These are phyloP conservation scores for Talaromyces verruculosus DNA, from an alignment of 2,329 filamentous ascomycete genomes.

Conservation along the genomic window DNA sequence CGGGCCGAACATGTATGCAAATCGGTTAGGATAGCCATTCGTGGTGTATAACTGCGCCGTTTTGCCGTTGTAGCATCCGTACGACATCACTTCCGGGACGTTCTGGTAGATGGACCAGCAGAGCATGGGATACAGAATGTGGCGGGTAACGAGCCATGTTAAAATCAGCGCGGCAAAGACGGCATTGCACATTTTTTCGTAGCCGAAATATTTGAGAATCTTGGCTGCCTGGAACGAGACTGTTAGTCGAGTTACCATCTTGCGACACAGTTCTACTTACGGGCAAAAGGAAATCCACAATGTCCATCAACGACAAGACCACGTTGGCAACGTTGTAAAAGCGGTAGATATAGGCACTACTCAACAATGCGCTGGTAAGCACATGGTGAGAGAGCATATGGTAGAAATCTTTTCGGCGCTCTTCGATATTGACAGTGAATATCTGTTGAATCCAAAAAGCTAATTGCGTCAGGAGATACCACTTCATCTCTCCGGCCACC, in stretches of 20 bases:
- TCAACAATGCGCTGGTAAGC: slow-evolving; percentile 79
- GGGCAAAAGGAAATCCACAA: slow-evolving; percentile 84
- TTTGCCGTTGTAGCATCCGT: slow-evolving; percentile 68
- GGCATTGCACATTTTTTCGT: slow-evolving; percentile 72
- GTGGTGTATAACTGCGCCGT: slow-evolving; percentile 37
- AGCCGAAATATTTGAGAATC: slow-evolving; percentile 86
- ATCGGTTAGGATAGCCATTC: slow-evolving; percentile 44
- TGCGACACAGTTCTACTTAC: slow-evolving; percentile 53
- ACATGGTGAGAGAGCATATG: slow-evolving; percentile 97
- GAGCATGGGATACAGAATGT: slow-evolving; percentile 74
- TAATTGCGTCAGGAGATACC: slow-evolving; percentile 86
- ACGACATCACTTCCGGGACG: slow-evolving; percentile 60
- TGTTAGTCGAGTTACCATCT: background rate
- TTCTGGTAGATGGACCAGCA: slow-evolving; percentile 80
- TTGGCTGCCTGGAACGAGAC: slow-evolving; percentile 68
- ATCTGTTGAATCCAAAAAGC: slow-evolving; percentile 95
- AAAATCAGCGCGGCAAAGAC: slow-evolving; percentile 83
- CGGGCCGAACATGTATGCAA: slow-evolving; percentile 68
- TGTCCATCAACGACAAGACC: slow-evolving; percentile 88
- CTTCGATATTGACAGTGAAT: slow-evolving; percentile 90
- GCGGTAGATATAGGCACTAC: slow-evolving; percentile 80
- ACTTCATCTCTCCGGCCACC: slow-evolving; percentile 72
- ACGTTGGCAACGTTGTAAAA: slow-evolving; percentile 84
- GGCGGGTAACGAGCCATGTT: slow-evolving; percentile 79
- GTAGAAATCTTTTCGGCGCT: slow-evolving; percentile 88